Evolutionary conservation across 140 eudicot species (phyloP), one percentile per base, ranked within the genome.

Genomic region (Anethum foeniculum): DNA sequence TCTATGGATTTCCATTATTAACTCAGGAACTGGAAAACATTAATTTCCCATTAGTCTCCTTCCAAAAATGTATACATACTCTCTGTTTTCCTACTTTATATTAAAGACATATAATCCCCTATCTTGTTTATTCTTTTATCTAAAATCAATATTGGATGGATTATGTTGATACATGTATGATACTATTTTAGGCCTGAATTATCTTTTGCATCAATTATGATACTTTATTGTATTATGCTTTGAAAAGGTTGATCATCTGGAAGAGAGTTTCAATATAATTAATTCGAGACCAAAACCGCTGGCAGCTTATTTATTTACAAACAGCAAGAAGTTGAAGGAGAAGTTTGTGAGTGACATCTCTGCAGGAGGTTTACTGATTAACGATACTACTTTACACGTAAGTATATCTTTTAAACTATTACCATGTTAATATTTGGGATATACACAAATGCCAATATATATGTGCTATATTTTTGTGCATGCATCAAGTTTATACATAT

Each of bases 251-350:
- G 90, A 93, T 62, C 86, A 88, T 49, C 60, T 95, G 27, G 96
- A 95, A 84, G 99, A 92, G 48, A 82, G 96, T 75, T 78, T 91
- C n/a, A 46, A 82, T 39, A 47, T 89, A 3, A 93, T 92, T 71
- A 90, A 81, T 73, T 87, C 97, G 51, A 91, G 79, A 86, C 80
- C 93, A 75, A 93, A 95, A 84, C 98, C 99, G 3, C 89, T 93
- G 46, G 97, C 99, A 34, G 97, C 99, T 52, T 95, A 95, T 84
- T 34, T 95, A 56, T 95, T 95, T 82, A 90, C 97, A 60, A 93
- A 93, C 85, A 84, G 88, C 84, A 89, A 88, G 84, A 83, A 85
- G 85, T 92, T 95, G 77, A 86, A 87, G 82, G 91, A 88, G 80
- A 84, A 83, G 75, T 95, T 95, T 79, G 88, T 88, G 23, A 84